A percentile compares a stretch with the other conserved stretches of the same genome.
Conservation (phyloP, 2,329 filamentous ascomycete genomes). For the Teratosphaeria pseudoeucalypti region DNA sequence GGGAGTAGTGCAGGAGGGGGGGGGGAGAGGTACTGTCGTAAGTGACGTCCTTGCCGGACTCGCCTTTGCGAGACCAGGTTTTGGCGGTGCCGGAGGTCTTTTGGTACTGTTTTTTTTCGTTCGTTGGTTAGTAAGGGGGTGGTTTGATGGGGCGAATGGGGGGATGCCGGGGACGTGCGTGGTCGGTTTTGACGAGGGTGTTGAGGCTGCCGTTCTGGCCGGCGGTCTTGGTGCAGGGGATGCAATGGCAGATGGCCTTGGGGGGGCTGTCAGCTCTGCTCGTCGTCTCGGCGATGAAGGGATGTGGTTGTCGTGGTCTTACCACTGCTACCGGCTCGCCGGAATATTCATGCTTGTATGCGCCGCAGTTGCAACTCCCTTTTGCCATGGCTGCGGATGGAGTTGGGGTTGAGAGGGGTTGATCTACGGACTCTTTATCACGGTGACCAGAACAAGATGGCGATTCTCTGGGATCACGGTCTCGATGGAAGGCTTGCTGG, state of each 20-base stretch:
- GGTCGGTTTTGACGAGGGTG: conserved; percentile 16
- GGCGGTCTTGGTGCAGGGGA: conserved; percentile 23
- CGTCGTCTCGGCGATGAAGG: neutral
- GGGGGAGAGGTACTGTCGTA: conserved; percentile 14
- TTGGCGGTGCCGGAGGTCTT: conserved; percentile 19
- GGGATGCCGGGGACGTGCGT: conserved; percentile 12
- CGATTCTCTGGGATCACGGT: neutral
- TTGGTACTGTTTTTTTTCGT: conserved; percentile 18
- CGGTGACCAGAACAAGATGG: neutral
- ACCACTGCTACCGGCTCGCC: conserved; percentile 21
- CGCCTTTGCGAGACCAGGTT: conserved; percentile 18
- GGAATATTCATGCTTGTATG: conserved; percentile 26
- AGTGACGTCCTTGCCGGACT: conserved; percentile 22
- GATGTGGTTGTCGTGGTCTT: conserved; percentile 1
- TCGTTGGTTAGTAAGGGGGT: conserved; percentile 1
- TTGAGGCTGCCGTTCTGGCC: conserved; percentile 23
- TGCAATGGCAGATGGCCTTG: conserved; percentile 21
- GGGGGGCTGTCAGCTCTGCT: neutral
- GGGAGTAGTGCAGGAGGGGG: neutral
- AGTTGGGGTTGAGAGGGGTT: neutral
- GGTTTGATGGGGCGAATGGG: neutral
- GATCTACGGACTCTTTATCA: neutral
- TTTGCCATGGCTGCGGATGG: conserved; percentile 8
- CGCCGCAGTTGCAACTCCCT: conserved; percentile 26
- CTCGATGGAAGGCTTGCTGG: neutral